Evolutionary conservation across 225 moss, liverwort and hornwort genomes (phyloP).

Genomic region (Polytrichum commune): DNA sequence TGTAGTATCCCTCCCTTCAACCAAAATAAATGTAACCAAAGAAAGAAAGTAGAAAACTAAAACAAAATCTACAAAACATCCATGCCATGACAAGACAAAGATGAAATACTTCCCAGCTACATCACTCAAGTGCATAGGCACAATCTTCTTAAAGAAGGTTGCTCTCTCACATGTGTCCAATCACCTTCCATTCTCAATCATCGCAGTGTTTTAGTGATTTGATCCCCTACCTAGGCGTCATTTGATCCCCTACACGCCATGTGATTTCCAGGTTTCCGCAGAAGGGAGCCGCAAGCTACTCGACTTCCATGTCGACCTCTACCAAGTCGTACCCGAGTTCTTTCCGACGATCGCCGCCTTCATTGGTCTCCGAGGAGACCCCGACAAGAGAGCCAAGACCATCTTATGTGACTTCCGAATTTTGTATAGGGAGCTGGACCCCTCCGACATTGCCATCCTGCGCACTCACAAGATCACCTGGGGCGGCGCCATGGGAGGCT

Average conservation of each 20-base stretch:
- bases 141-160: too few species aligned
- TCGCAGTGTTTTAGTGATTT: too few species aligned
- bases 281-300: slow-evolving; percentile 32
- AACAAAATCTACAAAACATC: too few species aligned
- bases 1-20: too few species aligned
- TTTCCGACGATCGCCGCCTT: slow-evolving; percentile 21
- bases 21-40: too few species aligned
- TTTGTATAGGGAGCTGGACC: slow-evolving; percentile 14
- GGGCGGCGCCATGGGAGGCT: not conserved
- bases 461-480: slow-evolving; percentile 31
- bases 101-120: too few species aligned
- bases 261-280: slow-evolving; percentile 12
- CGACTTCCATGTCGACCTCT: slow-evolving; percentile 27
- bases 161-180: not conserved
- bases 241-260: too few species aligned
- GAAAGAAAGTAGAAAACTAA: too few species aligned
- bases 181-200: too few species aligned
- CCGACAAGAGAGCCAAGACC: slow-evolving; percentile 21
- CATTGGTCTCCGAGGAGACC: slow-evolving; percentile 28
- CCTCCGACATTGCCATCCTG: slow-evolving; percentile 22
- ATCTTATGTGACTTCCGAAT: slow-evolving; percentile 23
- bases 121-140: too few species aligned
- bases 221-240: too few species aligned
- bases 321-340: slow-evolving; percentile 15
- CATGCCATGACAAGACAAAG: too few species aligned